phyloP scores from a whole-genome alignment of 495 filamentous ascomycete species.

The Schizothecium vesticola region DNA sequence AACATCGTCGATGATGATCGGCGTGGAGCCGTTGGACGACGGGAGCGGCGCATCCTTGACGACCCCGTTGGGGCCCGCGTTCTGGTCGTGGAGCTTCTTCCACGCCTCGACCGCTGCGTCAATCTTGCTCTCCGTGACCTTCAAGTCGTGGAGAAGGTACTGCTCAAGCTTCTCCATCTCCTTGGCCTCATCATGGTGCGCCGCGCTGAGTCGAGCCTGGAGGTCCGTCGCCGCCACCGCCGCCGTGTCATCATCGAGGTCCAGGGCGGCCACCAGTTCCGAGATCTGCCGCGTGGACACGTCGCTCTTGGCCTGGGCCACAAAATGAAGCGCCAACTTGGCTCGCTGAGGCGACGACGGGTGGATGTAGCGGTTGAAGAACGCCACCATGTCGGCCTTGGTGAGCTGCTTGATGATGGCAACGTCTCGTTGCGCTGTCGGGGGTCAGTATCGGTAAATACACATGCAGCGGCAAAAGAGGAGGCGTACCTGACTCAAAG shows the following conservation, averaged over 20 bases:
- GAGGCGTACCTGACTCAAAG: conserved; percentile 72
- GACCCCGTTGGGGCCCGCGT: conserved; percentile 31
- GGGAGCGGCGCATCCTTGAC: conserved; percentile 39
- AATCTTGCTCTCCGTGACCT: conserved; percentile 32
- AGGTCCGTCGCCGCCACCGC: conserved; percentile 27
- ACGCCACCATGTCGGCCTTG: conserved; percentile 72
- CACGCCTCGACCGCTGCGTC: conserved; percentile 27
- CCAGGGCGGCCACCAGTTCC: conserved; percentile 41
- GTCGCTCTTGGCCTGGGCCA: conserved; percentile 58
- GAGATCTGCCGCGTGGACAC: conserved; percentile 49
- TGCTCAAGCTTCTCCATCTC: conserved; percentile 32
- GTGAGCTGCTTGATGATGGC: conserved; percentile 65
- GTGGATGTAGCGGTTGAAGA: conserved; percentile 71
- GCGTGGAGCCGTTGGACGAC: conserved; percentile 40
- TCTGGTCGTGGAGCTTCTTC: conserved; percentile 48
- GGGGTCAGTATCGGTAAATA: not conserved
- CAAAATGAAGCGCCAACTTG: conserved; percentile 77
- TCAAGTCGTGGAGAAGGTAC: conserved; percentile 30
- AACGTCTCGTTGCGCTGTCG: conserved; percentile 66
- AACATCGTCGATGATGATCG: conserved; percentile 63
- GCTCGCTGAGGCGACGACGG: conserved; percentile 67
- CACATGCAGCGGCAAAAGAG: not conserved
- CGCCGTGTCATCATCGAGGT: conserved; percentile 15
- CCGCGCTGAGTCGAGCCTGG: conserved; percentile 31
- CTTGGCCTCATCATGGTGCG: conserved; percentile 27